Evolutionary conservation across 805 yeast species (phyloP), one percentile per base, ranked within the genome.

Genomic region (Schwanniomyces occidentalis): DNA sequence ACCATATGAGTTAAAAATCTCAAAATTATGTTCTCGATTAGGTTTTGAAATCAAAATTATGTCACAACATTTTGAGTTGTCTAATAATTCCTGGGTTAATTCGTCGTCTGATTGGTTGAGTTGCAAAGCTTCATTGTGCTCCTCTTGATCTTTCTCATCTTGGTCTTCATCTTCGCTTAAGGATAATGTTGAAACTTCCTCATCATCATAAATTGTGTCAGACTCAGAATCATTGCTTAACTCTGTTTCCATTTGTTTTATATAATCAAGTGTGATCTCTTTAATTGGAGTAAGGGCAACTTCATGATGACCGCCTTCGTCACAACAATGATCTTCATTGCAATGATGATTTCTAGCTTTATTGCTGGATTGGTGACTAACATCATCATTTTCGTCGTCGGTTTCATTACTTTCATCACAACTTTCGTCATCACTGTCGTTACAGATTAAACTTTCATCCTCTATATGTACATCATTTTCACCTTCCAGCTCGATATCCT

Each of bases 1-100:
- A 0, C 96, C 97, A 49, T 89, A 90, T 0, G 93, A 80, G 59
- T 87, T 89, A 65, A 80, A 85, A 9, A 91, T 51, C 51, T 91
- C 96, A 38, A 45, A 51, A 4, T 48, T 42, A 8, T 65, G 55
- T 6, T 78, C 76, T 21, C 60, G 52, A 1, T 48, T 32, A 0
- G 85, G 75, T 2, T 58, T 51, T 9, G 52, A 54, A 13, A 68
- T 63, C 2, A 82, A 49, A 0, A 76, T 68, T 9, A 89, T 77
- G 47, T 88, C 96, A 47, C 95, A 86, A 44, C 89, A 81, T 38
- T 76, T 61, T 18, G 66, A 48, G 16, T 58, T 50, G 32, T 67
- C 70, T 2, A 56, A 32, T 13, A 67, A 51, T 24, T 61, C 63
- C n/a, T 38, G 41, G 3, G 71, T 58, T 6, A 65, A 46, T 13